Evolutionary conservation across 2,329 filamentous ascomycete species (phyloP).

Genomic region (Diplocarpon rosae): DNA sequence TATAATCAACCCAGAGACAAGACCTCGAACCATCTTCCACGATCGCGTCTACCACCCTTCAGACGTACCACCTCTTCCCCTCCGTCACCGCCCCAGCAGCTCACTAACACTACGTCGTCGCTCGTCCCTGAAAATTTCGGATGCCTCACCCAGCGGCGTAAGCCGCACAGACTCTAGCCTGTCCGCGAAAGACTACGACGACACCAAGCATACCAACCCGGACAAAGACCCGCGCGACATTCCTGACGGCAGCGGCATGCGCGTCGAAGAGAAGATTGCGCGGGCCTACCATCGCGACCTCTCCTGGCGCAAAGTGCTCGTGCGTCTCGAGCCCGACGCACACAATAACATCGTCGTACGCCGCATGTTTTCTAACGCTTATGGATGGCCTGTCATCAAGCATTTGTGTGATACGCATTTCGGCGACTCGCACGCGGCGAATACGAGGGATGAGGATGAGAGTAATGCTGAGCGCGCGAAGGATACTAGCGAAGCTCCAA

Average conservation of each 20-base stretch:
- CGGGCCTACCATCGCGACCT: constrained; percentile 86
- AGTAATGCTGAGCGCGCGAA: constrained; percentile 58
- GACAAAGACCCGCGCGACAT: constrained; percentile 36
- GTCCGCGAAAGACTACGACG: constrained; percentile 40
- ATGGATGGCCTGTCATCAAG: constrained; percentile 94
- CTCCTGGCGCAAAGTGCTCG: constrained; percentile 93
- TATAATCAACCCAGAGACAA: constrained; percentile 69
- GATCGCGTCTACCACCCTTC: constrained; percentile 89
- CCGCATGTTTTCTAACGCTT: constrained; percentile 92
- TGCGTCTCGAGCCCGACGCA: constrained; percentile 89
- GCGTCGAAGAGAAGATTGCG: constrained; percentile 95
- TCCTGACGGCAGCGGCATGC: constrained; percentile 59
- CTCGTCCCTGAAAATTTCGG: constrained; percentile 7
- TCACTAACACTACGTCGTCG: constrained; percentile 14
- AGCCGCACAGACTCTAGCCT: constrained; percentile 35
- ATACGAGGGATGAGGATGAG: constrained; percentile 57
- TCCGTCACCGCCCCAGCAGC: constrained; percentile 39
- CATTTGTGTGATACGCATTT: constrained; percentile 95
- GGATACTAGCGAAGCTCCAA: constrained; percentile 42
- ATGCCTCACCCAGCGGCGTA: constrained; percentile 19
- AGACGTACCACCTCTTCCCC: constrained; percentile 77
- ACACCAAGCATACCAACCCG: constrained; percentile 36
- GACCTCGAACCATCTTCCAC: constrained; percentile 88
- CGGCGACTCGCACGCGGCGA: constrained; percentile 57
- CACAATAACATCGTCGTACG: constrained; percentile 98